Base-by-base conservation (phyloP, 805 yeast genomes). In the Candida nitratophila region DNA sequence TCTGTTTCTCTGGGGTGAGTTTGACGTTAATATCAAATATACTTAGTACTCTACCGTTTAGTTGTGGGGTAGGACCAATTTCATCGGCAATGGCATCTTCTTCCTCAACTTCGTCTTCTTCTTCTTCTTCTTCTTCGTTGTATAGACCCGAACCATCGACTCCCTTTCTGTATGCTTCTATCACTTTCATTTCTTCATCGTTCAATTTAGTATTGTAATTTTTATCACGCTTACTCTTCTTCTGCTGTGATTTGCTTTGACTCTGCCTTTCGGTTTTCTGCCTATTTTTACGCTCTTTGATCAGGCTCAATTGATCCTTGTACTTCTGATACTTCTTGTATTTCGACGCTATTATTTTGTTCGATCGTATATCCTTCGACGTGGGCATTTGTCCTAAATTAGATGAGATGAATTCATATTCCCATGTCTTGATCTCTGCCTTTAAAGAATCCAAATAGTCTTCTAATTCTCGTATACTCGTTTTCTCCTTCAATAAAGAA, bases 51-150 rank as follows among this genome's bases (percentile, higher is more conserved):
- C 83, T 74, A 0, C 96, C 96, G 48, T 81, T 72, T 10, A 86
- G 72, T 52, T 87, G 96, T 0, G 96, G 96, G 0, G 96, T 87
- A 1, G 96, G 96, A 0, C 95, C 95, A 12, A 86, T 57, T 47
- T 79, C 84, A 21, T 44, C 47, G 9, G 39, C 29, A 4, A 17
- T 50, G 40, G 32, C 44, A 16, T 44, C 44, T 15, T 47, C 54
- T 24, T 48, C 48, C 16, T 48, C 47, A 3, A 40, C 48, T 37
- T 17, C 51, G 10, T 21, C 39, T 24, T 10, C 30, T 42, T 40
- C 45, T 5, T 47, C 40, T 26, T 44, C 44, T 4, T 40, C 43
- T 15, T 39, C 40, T 19, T 22, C 12, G 42, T 40, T 16, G 6
- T 31, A 9, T 9, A 15, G 6, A 31, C 15, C 33, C 7, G 7